Base-by-base conservation (phyloP, 2,329 filamentous ascomycete genomes). In the Fusarium goolgardi region DNA sequence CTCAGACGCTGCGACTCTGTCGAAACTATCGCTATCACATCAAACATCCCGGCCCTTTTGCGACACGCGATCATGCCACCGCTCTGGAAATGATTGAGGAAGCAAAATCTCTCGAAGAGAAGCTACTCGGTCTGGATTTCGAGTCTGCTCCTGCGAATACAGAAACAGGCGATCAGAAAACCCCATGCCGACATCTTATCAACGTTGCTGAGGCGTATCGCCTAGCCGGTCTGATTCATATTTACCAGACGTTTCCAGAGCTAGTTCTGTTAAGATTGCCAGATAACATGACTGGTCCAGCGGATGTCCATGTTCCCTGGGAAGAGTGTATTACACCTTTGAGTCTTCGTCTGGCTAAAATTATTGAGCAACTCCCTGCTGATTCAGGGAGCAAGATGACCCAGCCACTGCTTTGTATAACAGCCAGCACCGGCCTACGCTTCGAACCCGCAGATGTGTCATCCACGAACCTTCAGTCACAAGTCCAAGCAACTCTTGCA, bases 231-330 rank as follows among this genome's bases (percentile, higher is more conserved):
- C 59, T 81, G 18, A 67, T 81, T 4, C 79, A 81, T 35, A 75
- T 81, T 2, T 81, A 81, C 63, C 75, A 80, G 46, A 80, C 79
- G 0, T 79, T 79, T 5, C 78, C 77, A 0, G 77, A 79, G 8
- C 55, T 79, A 2, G 75, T 77, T 0, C 59, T 75, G 0, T 44
- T 76, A 4, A 71, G 77, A 1, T 58, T 79, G 3, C 76, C 78
- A 0, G 66, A 58, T 3, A 40, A 62, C 9, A 9, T 71, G 0
- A 58, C 44, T 0, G 53, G 23, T 2, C 49, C 59, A 1, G 41
- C 43, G 15, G 44, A 56, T 35, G 47, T 39, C 2, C 54, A 67
- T 5, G 55, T 74, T 2, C 72, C 75, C 1, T 79, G 77, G 75
- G 70, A 78, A 25, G 71, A 75, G 12, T 78, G 76, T 62, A 77